Evolutionary conservation across 2,329 filamentous ascomycete species (phyloP), one percentile per base, ranked within the genome.

Genomic region (Macrophomina tecta): DNA sequence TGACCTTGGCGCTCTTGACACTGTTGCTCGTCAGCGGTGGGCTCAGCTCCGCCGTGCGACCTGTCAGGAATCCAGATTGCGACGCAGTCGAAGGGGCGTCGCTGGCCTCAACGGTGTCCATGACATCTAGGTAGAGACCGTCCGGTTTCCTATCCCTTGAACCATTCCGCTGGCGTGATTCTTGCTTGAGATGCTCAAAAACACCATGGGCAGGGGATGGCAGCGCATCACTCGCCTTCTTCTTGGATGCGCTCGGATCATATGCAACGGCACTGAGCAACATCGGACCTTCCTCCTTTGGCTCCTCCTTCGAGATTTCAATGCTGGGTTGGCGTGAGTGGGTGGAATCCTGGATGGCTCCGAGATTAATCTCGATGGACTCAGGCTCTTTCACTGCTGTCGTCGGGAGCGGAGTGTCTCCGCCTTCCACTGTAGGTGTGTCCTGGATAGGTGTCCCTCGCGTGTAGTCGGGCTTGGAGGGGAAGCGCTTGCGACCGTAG

Each of bases 91-190:
- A 73, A 38, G 70, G 73, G 3, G 71, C 76, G 38, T 70, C 69
- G 40, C 76, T 74, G 4, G 80, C 77, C 36, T 53, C 65, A 18
- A 79, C 72, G 4, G 75, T 78, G 14, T 87, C 71, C 83, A 82
- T 73, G 70, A 81, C 78, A 60, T 78, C 75, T 14, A 82, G 77
- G 66, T 77, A 79, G 32, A 97, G 82, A 18, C 91, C 91, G 64
- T 89, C 86, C 1, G 92, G 92, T 69, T 94, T 97, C 28, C 92
- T 88, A 72, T 91, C 91, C 16, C 91, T 87, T 7, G 93, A 93
- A 12, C 90, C 89, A 69, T 91, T 91, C 34, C 90, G 86, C 36
- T 84, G 86, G 23, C 86, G 82, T 6, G 84, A 84, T 53, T 87
- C 82, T 64, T 89, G 86, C 62, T 90, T 88, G 58, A 89, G 77